Evolutionary conservation across 1,284 basidiomycete genomes (phyloP).

Genomic region (Sutorius eximius): DNA sequence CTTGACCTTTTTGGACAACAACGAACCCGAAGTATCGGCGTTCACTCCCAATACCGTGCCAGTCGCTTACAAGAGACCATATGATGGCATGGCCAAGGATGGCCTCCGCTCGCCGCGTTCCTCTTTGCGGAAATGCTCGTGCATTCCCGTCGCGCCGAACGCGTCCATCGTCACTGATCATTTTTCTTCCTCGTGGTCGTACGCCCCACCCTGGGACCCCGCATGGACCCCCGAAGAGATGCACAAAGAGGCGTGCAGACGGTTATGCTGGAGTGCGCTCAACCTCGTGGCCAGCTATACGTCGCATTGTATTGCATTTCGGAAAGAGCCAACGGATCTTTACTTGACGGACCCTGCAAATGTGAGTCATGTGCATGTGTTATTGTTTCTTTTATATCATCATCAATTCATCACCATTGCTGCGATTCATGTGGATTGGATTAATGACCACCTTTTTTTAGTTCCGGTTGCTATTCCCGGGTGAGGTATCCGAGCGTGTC

Average conservation of each 20-base stretch:
- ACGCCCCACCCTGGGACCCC: constrained; percentile 60
- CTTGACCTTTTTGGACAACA: constrained; percentile 56
- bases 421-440: constrained; percentile 4
- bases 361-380: constrained; percentile 40
- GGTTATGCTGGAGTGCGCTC: constrained; percentile 73
- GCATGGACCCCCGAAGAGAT: constrained; percentile 54
- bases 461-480: constrained; percentile 58
- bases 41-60: constrained; percentile 53
- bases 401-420: constrained; percentile 36
- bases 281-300: constrained; percentile 64
- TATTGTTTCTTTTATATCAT: constrained; percentile 15
- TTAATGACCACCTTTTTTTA: constrained; percentile 29
- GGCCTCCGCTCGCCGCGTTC: constrained; percentile 26
- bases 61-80: constrained; percentile 37
- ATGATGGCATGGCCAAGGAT: constrained; percentile 31
- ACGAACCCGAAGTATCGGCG: constrained; percentile 51
- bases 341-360: constrained; percentile 62
- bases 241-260: constrained; percentile 64
- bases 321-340: constrained; percentile 54
- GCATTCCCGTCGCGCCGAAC: constrained; percentile 43
- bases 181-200: constrained; percentile 46
- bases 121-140: constrained; percentile 47
- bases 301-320: constrained; percentile 63
- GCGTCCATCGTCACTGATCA: constrained; percentile 40
- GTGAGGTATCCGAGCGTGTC: constrained; percentile 56